Evolutionary conservation across 179 eudicot species (phyloP).

Genomic region (Camellia oleifera): DNA sequence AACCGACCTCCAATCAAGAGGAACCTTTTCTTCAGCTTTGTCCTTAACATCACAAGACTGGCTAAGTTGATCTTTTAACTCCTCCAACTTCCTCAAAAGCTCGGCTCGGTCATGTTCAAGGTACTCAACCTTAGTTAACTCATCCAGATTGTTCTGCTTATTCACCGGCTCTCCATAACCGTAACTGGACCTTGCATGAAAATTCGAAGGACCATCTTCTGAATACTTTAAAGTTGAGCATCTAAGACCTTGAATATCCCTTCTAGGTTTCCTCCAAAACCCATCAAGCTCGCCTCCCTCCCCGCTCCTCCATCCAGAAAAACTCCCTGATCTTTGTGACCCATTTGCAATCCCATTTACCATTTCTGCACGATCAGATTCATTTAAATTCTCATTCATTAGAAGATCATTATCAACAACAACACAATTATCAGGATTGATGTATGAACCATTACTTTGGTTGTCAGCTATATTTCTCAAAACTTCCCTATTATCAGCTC

Average conservation of each 20-base stretch:
- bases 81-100: slow-evolving; percentile 75
- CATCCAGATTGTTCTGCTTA: slow-evolving; percentile 29
- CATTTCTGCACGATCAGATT: background rate
- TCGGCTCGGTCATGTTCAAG: slow-evolving; percentile 63
- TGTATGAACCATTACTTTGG: slow-evolving; percentile 28
- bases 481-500: slow-evolving; percentile 25
- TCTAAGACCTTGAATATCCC: slow-evolving; percentile 39
- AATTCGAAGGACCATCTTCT: slow-evolving; percentile 47
- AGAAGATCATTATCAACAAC: slow-evolving; percentile 29
- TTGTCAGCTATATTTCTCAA: slow-evolving; percentile 22
- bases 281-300: slow-evolving; percentile 38
- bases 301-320: slow-evolving; percentile 33
- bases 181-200: slow-evolving; percentile 30
- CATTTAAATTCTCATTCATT: slow-evolving; percentile 10
- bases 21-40: slow-evolving; percentile 46
- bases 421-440: slow-evolving; percentile 19
- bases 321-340: slow-evolving; percentile 28
- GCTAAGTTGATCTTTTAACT: slow-evolving; percentile 67
- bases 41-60: slow-evolving; percentile 44
- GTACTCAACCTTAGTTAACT: slow-evolving; percentile 37
- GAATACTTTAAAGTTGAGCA: slow-evolving; percentile 31
- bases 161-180: slow-evolving; percentile 22
- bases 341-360: slow-evolving; percentile 34
- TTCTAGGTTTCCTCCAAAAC: slow-evolving; percentile 36
- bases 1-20: slow-evolving; percentile 36